A percentile compares a stretch with the other conserved stretches of the same genome.
Conservation (phyloP, 257 asterid species). For the Osmanthus fragrans region DNA sequence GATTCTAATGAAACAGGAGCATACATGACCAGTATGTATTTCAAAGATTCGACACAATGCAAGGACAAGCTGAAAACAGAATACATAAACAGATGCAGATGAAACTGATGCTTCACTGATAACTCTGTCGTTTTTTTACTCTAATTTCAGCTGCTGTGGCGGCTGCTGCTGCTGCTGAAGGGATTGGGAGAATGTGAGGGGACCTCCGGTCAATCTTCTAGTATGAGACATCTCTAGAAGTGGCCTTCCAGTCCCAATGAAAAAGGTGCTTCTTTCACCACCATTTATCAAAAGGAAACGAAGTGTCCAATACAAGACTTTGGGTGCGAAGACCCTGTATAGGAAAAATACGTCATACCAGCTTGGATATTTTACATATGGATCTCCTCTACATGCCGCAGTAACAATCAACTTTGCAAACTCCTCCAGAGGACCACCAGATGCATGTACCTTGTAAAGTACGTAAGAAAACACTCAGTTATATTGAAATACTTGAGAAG, state of each 20-base stretch:
- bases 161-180: constrained; percentile 17
- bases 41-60: too few relatives aligned
- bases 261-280: constrained; percentile 56
- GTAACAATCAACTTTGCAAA: constrained; percentile 72
- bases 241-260: constrained; percentile 76
- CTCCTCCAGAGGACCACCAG: constrained; percentile 81
- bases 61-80: neutral
- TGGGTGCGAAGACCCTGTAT: constrained; percentile 79
- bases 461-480: neutral
- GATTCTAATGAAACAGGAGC: too few relatives aligned
- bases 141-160: constrained; percentile 43
- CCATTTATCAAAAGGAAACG: constrained; percentile 53
- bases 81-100: neutral
- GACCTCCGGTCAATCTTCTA: constrained; percentile 16
- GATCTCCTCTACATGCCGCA: constrained; percentile 80
- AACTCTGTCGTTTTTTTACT: constrained; percentile 11
- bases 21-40: too few relatives aligned
- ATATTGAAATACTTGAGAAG: neutral
- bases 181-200: constrained; percentile 28
- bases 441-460: constrained; percentile 52
- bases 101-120: neutral
- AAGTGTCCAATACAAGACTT: constrained; percentile 75
- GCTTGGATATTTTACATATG: constrained; percentile 78
- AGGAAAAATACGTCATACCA: constrained; percentile 82
- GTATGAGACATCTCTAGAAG: constrained; percentile 45